Evolutionary conservation across 2,329 filamentous ascomycete species (phyloP).

Genomic region (Dactylellina parvicollis): DNA sequence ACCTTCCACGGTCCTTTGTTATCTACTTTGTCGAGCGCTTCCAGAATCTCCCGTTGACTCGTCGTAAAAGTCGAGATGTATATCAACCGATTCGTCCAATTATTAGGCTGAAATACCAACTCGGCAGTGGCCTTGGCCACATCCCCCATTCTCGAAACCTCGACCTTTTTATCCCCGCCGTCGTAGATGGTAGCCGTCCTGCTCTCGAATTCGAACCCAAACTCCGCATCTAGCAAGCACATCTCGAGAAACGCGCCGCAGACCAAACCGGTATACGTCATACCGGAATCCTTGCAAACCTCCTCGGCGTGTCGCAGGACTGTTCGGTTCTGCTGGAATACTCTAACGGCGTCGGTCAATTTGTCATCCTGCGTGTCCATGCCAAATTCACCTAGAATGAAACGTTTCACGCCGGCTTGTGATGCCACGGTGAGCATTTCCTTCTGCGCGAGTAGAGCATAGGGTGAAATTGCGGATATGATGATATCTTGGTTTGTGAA

Average conservation of each 20-base stretch:
- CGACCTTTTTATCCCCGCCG: slow-evolving; percentile 20
- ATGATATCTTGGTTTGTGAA: slow-evolving; percentile 25
- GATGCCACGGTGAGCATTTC: slow-evolving; percentile 27
- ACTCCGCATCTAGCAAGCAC: slow-evolving; percentile 15
- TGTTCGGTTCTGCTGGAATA: slow-evolving; percentile 13
- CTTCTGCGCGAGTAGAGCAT: slow-evolving; percentile 21
- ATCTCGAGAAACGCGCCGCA: slow-evolving; percentile 22
- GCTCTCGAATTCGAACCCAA: slow-evolving; percentile 18
- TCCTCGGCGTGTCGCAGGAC: slow-evolving; percentile 3
- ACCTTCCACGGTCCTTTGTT: slow-evolving; percentile 22
- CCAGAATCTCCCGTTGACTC: slow-evolving; percentile 19
- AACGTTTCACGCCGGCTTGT: slow-evolving; percentile 24
- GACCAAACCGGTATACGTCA: slow-evolving; percentile 20
- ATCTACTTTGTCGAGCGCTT: slow-evolving; percentile 11
- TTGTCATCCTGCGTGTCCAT: slow-evolving; percentile 13
- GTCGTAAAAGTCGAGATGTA: slow-evolving; percentile 22
- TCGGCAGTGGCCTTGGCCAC: slow-evolving; percentile 18
- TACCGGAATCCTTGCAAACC: neutral
- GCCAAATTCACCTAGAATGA: slow-evolving; percentile 30
- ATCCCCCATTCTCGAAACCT: slow-evolving; percentile 12
- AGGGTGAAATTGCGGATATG: slow-evolving; percentile 26
- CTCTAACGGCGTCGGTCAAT: slow-evolving; percentile 5
- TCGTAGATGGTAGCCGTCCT: slow-evolving; percentile 11
- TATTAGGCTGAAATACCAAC: slow-evolving; percentile 15
- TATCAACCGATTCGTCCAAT: slow-evolving; percentile 1